Percentiles rank a stretch among this genome's conserved stretches.
These are phyloP conservation scores for Hsuehochloa calcarea DNA, from an alignment of 176 grass and related monocot genomes.

Conservation along the genomic window DNA sequence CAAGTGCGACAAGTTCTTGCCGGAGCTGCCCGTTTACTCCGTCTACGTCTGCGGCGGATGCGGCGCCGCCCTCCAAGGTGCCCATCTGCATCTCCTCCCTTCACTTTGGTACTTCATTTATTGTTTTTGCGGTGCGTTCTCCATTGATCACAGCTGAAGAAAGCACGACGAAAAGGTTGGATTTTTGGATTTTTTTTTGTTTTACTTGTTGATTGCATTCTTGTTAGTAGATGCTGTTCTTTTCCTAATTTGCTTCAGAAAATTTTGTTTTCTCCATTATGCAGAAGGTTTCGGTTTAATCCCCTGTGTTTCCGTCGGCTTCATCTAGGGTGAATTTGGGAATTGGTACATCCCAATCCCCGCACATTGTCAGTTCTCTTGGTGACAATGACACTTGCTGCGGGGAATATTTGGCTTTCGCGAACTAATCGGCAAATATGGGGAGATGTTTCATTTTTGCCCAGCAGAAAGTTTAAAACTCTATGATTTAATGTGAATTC, in stretches of 20 bases:
- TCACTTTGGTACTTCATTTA: neutral
- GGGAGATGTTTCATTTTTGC: neutral
- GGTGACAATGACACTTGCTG: neutral
- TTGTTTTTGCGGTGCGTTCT: neutral
- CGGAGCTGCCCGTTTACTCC: conserved; percentile 77
- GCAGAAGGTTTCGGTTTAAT: neutral
- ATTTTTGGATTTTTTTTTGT: neutral
- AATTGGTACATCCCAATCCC: neutral
- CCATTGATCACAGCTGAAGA: neutral
- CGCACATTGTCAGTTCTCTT: neutral
- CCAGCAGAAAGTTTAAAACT: neutral
- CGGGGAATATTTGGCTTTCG: neutral
- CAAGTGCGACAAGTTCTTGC: conserved; percentile 94
- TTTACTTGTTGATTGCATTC: neutral
- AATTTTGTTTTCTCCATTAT: neutral
- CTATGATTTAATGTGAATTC: neutral
- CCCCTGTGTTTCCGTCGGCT: neutral
- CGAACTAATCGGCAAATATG: neutral
- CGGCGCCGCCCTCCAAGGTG: conserved; percentile 80
- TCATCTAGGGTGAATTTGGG: neutral
- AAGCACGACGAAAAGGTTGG: neutral
- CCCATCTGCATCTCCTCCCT: neutral
- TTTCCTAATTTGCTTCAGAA: neutral
- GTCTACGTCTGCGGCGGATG: conserved; percentile 92
- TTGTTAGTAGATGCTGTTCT: neutral